Base-by-base conservation (phyloP, 345 rosid species). In the Linum trigynum region DNA sequence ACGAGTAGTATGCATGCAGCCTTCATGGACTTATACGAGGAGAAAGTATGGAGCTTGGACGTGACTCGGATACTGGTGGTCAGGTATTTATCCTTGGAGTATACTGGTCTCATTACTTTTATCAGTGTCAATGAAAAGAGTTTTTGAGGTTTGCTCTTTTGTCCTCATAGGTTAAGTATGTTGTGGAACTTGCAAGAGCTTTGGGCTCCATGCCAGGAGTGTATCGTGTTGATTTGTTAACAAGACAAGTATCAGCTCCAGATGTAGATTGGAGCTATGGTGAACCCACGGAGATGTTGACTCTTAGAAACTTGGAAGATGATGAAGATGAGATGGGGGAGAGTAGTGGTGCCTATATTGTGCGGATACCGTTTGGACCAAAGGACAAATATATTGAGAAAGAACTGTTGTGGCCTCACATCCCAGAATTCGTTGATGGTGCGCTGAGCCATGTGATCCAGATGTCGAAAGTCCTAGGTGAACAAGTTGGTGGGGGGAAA, bases 341-440 rank as follows among this genome's bases (percentile, higher is more conserved):
- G 81, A 95, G 98, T 73, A 87, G 97, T 41, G 98, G 99, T 69
- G 78, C 99, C 69, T 95, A 88, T 75, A 95, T 95, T 42, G 75
- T 95, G 48, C 86, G 98, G 67, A 89, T 95, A 74, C 99, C 99
- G 40, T 91, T 95, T 75, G 99, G 99, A 66, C 96, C 96, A 4
- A 87, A 81, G 80, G 86, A 89, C 61, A 80, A 89, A 77, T 95
- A 95, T 67, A 76, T 86, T 41, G 83, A 89, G 9, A 95, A 95
- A 78, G 97, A 95, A 79, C 86, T 78, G 71, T 71, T 95, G 37
- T 95, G 99, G 99, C 98, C 96, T 71, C 80, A 95, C 74, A 95
- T 91, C 68, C 84, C 95, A 50, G 98, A 95, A 79, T 95, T 91
- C 80, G 98, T 91, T 77, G 99, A 95, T 69, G 97, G 98, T 40